Percentiles rank a stretch among this genome's conserved stretches.
phyloP scores from a whole-genome alignment of 225 moss, liverwort and hornwort genomes.

The Pseudisothecium myosuroides region DNA sequence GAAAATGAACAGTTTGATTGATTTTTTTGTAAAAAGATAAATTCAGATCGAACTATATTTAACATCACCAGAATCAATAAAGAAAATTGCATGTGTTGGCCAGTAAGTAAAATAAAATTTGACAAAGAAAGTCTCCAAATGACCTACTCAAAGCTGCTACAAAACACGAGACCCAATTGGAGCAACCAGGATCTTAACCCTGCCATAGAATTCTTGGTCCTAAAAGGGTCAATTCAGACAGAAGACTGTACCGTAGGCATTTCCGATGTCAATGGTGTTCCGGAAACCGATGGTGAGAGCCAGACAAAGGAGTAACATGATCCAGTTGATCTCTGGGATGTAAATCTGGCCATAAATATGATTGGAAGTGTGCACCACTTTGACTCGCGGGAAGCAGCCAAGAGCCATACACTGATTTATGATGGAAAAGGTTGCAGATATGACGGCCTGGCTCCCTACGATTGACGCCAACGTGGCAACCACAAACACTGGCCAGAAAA shows the following conservation, averaged over 20 bases:
- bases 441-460: conserved; percentile 49
- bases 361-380: conserved; percentile 48
- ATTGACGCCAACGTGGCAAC: conserved; percentile 46
- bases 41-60: background rate
- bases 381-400: conserved; percentile 53
- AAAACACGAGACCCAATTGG: background rate
- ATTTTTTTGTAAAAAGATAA: too few relatives aligned
- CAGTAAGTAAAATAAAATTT: background rate
- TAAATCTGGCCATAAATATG: conserved; percentile 38
- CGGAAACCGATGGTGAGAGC: conserved; percentile 26
- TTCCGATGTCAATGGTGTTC: conserved; percentile 32
- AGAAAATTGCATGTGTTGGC: background rate
- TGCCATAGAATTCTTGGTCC: background rate
- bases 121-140: background rate
- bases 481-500: conserved; percentile 51
- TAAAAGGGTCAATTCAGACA: background rate
- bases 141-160: background rate
- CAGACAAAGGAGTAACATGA: conserved; percentile 30
- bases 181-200: background rate
- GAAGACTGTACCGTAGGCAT: conserved; percentile 35
- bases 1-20: background rate
- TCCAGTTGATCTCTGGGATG: conserved; percentile 58
- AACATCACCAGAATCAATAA: background rate
- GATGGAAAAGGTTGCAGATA: conserved; percentile 48
- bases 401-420: conserved; percentile 45